Percentiles rank a stretch among this genome's conserved stretches.
Evolutionary conservation across 2,329 filamentous ascomycete genomes (phyloP).

Genomic region (Sporothrix pseudoabietina): DNA sequence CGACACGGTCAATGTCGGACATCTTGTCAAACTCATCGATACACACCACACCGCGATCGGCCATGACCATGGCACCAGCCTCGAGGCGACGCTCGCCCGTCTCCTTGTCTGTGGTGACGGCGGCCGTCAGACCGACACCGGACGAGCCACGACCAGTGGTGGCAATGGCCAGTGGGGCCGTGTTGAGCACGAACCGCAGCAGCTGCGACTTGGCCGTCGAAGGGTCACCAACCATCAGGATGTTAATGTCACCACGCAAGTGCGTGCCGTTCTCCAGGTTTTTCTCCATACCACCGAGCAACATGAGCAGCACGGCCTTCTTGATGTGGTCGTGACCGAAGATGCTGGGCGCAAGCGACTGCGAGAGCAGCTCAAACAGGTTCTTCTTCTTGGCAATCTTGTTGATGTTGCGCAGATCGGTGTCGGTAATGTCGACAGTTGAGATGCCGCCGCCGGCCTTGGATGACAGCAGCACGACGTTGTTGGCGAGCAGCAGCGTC

Average conservation of each 20-base stretch:
- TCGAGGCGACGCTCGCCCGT: slow-evolving; percentile 93
- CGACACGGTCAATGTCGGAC: slow-evolving; percentile 96
- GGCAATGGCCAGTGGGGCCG: slow-evolving; percentile 91
- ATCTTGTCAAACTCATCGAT: slow-evolving; percentile 99
- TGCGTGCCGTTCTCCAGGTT: slow-evolving; percentile 98
- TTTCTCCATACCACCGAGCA: slow-evolving; percentile 95
- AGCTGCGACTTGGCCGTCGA: slow-evolving; percentile 99
- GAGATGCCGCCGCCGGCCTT: slow-evolving; percentile 95
- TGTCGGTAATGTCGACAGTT: slow-evolving; percentile 89
- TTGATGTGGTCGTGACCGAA: slow-evolving; percentile 98
- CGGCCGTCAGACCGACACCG: slow-evolving; percentile 94
- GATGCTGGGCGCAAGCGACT: slow-evolving; percentile 93
- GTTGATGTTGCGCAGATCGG: slow-evolving; percentile 98
- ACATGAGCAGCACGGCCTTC: slow-evolving; percentile 93
- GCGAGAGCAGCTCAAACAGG: slow-evolving; percentile 87
- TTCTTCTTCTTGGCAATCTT: slow-evolving; percentile 94
- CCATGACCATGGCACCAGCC: slow-evolving; percentile 98
- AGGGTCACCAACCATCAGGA: slow-evolving; percentile 97
- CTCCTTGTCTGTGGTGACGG: slow-evolving; percentile 95
- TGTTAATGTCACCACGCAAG: slow-evolving; percentile 97
- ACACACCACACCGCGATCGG: slow-evolving; percentile 93
- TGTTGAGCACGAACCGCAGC: slow-evolving; percentile 94
- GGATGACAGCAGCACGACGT: slow-evolving; percentile 89
- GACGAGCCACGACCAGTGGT: slow-evolving; percentile 96
- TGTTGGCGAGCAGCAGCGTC: slow-evolving; percentile 90